phyloP scores from a whole-genome alignment of 169 alveolate genomes.

The Cytauxzoon felis region DNA sequence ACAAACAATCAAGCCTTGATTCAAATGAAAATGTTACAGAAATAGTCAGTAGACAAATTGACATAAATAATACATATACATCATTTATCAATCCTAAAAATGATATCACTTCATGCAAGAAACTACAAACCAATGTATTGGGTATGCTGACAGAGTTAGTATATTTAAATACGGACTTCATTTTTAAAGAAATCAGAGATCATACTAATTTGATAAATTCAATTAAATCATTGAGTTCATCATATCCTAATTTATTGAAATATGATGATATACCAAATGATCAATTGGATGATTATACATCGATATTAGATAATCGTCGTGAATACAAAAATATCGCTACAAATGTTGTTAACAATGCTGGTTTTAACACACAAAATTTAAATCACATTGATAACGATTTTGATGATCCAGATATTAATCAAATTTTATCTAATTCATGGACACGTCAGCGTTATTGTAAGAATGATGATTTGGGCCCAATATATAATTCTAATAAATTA shows the following conservation, averaged over 20 bases:
- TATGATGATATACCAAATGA: slow-evolving; percentile 16
- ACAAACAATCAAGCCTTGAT: too few species aligned
- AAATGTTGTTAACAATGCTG: not conserved
- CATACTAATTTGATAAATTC: slow-evolving; percentile 19
- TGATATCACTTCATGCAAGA: slow-evolving; percentile 2
- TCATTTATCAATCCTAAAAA: too few species aligned
- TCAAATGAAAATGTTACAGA: too few species aligned
- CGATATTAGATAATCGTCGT: slow-evolving; percentile 33
- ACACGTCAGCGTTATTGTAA: slow-evolving; percentile 9
- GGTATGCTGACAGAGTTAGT: slow-evolving; percentile 45
- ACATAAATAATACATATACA: too few species aligned
- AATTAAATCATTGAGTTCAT: not conserved
- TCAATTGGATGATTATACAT: not conserved
- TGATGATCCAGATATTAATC: not conserved
- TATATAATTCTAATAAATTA: slow-evolving; percentile 45
- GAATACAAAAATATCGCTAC: slow-evolving; percentile 2
- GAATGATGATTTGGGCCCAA: slow-evolving; percentile 24
- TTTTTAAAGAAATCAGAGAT: slow-evolving; percentile 15
- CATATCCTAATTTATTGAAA: not conserved
- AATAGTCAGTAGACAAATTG: too few species aligned
- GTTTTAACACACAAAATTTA: not conserved
- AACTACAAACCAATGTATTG: slow-evolving; percentile 36
- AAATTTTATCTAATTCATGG: slow-evolving; percentile 27
- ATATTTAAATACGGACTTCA: slow-evolving; percentile 27
- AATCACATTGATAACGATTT: not conserved